Conservation (phyloP, 2,329 filamentous ascomycete species). For the Fusarium sambucinum region DNA sequence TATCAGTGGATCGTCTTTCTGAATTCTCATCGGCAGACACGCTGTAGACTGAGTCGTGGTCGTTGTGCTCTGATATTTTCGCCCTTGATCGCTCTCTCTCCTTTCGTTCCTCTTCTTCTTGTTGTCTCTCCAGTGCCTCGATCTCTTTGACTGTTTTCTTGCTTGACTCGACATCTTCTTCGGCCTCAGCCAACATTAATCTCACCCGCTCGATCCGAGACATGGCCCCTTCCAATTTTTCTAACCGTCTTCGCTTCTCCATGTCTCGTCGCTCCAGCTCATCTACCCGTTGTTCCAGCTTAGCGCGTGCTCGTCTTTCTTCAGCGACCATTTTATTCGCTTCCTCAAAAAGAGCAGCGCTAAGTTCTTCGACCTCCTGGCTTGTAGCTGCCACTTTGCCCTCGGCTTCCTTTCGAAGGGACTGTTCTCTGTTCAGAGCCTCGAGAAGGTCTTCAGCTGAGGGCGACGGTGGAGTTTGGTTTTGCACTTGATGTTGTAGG, state of each 20-base stretch:
- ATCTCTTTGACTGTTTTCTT: conserved; percentile 37
- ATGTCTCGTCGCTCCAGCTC: conserved; percentile 76
- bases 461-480: conserved; percentile 37
- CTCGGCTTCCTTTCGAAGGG: conserved; percentile 76
- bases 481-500: conserved; percentile 14
- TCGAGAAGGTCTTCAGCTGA: conserved; percentile 67
- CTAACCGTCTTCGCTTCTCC: conserved; percentile 76
- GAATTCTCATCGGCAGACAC: conserved; percentile 4
- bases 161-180: conserved; percentile 39
- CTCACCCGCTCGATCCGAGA: conserved; percentile 77
- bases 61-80: background rate
- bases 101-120: conserved; percentile 35
- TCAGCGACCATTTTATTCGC: conserved; percentile 89
- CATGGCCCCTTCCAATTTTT: conserved; percentile 78
- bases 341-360: conserved; percentile 80
- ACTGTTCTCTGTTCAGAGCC: conserved; percentile 74
- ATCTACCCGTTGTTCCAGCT: conserved; percentile 76
- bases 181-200: conserved; percentile 63
- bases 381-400: conserved; percentile 72
- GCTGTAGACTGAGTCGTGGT: conserved; percentile 12
- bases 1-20: conserved; percentile 14
- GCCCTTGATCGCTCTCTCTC: conserved; percentile 15
- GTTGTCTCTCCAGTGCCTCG: conserved; percentile 35
- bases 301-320: conserved; percentile 77
- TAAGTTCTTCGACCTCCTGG: conserved; percentile 82